phyloP scores from a whole-genome alignment of 768 basidiomycete species.

The Boletus rubroflammeus region DNA sequence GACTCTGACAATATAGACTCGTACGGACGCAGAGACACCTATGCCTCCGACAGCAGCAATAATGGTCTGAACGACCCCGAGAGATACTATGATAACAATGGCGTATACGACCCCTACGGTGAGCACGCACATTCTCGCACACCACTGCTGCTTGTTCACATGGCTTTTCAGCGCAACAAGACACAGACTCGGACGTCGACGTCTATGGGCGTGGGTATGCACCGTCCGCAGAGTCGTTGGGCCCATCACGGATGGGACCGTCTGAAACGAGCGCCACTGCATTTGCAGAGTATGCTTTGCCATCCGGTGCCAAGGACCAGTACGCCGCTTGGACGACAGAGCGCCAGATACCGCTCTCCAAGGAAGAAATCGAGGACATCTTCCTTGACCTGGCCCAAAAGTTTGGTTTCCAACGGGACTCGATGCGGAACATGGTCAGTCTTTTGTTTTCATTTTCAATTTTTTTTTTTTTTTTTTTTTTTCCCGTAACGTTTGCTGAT shows the following conservation, averaged over 20 bases:
- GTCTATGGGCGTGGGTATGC: conserved; percentile 66
- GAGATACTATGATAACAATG: conserved; percentile 61
- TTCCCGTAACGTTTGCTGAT: conserved; percentile 4
- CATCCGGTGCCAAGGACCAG: conserved; percentile 65
- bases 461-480: background rate
- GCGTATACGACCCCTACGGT: conserved; percentile 66
- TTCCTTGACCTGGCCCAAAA: conserved; percentile 97
- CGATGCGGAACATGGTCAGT: conserved; percentile 90
- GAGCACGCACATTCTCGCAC: conserved; percentile 16
- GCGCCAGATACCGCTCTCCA: conserved; percentile 91
- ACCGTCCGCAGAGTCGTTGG: conserved; percentile 73
- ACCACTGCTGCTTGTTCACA: conserved; percentile 7
- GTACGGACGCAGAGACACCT: conserved; percentile 64
- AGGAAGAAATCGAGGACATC: conserved; percentile 99
- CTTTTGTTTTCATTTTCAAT: conserved; percentile 12
- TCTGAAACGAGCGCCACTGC: conserved; percentile 72
- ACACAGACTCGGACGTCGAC: conserved; percentile 82
- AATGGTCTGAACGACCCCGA: conserved; percentile 41
- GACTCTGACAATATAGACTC: conserved; percentile 67
- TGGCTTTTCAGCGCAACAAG: conserved; percentile 54
- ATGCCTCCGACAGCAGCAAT: conserved; percentile 67
- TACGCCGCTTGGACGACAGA: conserved; percentile 95
- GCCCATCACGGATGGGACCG: conserved; percentile 53
- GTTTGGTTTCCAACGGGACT: conserved; percentile 96
- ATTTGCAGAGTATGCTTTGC: conserved; percentile 58